Conservation (phyloP, 768 basidiomycete genomes). For the Kwoniella bestiolae region DNA sequence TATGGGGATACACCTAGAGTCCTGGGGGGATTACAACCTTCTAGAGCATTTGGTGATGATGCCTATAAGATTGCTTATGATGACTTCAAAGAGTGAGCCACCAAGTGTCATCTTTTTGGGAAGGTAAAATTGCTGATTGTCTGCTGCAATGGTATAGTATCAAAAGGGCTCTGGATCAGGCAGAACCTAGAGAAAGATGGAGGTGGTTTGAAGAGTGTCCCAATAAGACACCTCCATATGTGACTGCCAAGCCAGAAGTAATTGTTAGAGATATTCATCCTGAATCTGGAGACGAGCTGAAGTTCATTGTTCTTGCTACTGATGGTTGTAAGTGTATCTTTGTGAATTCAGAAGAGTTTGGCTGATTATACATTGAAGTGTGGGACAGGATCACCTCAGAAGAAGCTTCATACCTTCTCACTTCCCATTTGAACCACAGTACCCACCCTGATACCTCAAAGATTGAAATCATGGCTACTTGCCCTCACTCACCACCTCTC, state of each 20-base stretch:
- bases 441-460: conserved; percentile 19
- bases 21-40: conserved; percentile 27
- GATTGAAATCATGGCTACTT: conserved; percentile 2
- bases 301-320: conserved; percentile 42
- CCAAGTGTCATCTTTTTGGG: not conserved
- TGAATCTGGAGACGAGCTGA: conserved; percentile 34
- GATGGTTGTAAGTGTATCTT: conserved; percentile 39
- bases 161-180: not conserved
- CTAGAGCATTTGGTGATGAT: conserved; percentile 43
- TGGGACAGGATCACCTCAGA: conserved; percentile 47
- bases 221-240: conserved; percentile 36
- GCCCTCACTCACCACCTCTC: not conserved
- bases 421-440: conserved; percentile 24
- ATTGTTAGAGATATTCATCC: conserved; percentile 24
- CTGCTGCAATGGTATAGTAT: not conserved
- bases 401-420: conserved; percentile 35
- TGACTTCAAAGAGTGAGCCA: conserved; percentile 24
- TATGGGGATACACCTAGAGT: conserved; percentile 24
- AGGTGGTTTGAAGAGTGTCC: conserved; percentile 3
- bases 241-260: conserved; percentile 39
- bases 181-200: not conserved
- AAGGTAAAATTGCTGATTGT: no score
- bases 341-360: not conserved
- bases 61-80: conserved; percentile 35
- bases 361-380: conserved; percentile 21